A percentile compares a stretch with the other conserved stretches of the same genome.
phyloP scores from a whole-genome alignment of 106 monocot genomes.

The Chionographis japonica region DNA sequence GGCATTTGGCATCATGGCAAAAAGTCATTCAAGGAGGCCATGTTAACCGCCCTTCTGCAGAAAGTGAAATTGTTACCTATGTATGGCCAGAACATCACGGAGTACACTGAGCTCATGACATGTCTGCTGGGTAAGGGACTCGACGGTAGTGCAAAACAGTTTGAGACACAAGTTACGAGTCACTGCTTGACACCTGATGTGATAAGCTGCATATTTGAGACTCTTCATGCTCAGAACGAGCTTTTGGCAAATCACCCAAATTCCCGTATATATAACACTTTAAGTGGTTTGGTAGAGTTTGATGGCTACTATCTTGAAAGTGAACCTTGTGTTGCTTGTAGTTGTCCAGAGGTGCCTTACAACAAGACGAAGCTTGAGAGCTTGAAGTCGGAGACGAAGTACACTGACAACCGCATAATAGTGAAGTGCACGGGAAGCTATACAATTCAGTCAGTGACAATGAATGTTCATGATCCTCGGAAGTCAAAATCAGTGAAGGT shows the following conservation, averaged over 20 bases:
- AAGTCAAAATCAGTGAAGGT: conserved; percentile 96
- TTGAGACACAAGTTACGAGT: conserved; percentile 48
- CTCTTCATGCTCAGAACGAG: conserved; percentile 92
- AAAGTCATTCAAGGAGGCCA: conserved; percentile 46
- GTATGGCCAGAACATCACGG: conserved; percentile 91
- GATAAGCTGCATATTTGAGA: conserved; percentile 76
- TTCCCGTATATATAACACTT: conserved; percentile 87
- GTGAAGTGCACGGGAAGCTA: conserved; percentile 99
- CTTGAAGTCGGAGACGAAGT: conserved; percentile 96
- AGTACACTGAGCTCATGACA: conserved; percentile 85
- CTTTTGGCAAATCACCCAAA: conserved; percentile 98
- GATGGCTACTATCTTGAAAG: conserved; percentile 99
- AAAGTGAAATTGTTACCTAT: conserved; percentile 74
- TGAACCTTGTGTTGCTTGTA: conserved; percentile 96
- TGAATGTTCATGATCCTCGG: conserved; percentile 99
- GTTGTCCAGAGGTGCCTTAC: conserved; percentile 96
- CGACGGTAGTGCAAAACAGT: conserved; percentile 48
- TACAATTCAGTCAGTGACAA: conserved; percentile 85
- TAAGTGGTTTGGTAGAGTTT: conserved; percentile 89
- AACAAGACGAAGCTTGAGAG: conserved; percentile 93
- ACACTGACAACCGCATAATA: conserved; percentile 95
- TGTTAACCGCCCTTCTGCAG: conserved; percentile 55
- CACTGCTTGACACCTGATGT: conserved; percentile 74
- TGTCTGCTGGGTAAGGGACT: conserved; percentile 64
- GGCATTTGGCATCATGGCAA: conserved; percentile 94